Evolutionary conservation across 768 basidiomycete species (phyloP).

Genomic region (Podaxis sp.): DNA sequence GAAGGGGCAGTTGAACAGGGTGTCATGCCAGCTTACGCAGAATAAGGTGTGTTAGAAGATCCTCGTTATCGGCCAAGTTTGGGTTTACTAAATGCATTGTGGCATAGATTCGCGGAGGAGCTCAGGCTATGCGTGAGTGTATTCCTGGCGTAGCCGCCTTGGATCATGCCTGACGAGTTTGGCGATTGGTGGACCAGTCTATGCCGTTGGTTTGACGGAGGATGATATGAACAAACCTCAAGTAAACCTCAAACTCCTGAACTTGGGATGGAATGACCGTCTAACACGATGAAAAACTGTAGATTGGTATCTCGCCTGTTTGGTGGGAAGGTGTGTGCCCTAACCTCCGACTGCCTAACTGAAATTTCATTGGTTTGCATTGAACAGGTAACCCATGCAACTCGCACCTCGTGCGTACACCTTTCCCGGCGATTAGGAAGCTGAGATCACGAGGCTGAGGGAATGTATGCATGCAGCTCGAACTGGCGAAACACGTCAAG

Average conservation of each 20-base stretch:
- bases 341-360: background rate
- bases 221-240: conserved; percentile 86
- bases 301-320: conserved; percentile 87
- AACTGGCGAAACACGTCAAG: conserved; percentile 77
- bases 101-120: conserved; percentile 58
- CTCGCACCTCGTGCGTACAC: conserved; percentile 61
- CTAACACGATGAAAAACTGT: conserved; percentile 14
- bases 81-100: background rate
- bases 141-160: background rate
- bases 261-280: background rate
- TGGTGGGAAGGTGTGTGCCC: conserved; percentile 84
- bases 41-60: conserved; percentile 53
- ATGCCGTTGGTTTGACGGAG: conserved; percentile 75
- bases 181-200: conserved; percentile 46
- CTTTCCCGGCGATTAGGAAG: background rate
- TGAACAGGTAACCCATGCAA: conserved; percentile 81
- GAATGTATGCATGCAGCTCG: conserved; percentile 49
- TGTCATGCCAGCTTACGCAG: conserved; percentile 74
- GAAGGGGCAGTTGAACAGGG: conserved; percentile 60
- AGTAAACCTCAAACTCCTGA: conserved; percentile 33
- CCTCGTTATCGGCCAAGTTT: background rate
- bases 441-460: background rate
- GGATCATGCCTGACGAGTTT: background rate
- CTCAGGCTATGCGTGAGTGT: conserved; percentile 81
- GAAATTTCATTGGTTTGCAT: background rate